A percentile compares a stretch with the other conserved stretches of the same genome.
Conservation (phyloP, 176 grass and related monocot genomes). For the Leersia perrieri region DNA sequence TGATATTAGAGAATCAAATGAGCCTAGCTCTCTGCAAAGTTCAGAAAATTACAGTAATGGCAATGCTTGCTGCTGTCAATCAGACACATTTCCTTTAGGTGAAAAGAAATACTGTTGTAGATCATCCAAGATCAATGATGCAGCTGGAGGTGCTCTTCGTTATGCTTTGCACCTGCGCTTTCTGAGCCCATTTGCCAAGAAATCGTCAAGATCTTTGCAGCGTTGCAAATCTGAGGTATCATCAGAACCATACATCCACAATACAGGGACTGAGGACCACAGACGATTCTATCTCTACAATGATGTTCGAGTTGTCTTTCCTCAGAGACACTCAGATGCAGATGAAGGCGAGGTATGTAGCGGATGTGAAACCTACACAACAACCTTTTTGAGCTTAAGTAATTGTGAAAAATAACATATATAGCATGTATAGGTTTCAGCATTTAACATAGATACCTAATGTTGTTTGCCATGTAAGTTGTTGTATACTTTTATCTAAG, state of each 20-base stretch:
- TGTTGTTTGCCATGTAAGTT: no score
- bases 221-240: conserved; percentile 59
- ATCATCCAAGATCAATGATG: conserved; percentile 64
- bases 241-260: conserved; percentile 21
- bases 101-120: conserved; percentile 42
- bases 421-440: not conserved
- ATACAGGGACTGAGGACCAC: conserved; percentile 27
- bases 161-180: conserved; percentile 97
- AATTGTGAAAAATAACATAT: not conserved
- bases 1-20: conserved; percentile 25
- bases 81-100: conserved; percentile 17
- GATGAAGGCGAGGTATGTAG: conserved; percentile 88
- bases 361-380: not conserved
- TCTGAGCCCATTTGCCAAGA: conserved; percentile 65
- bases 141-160: conserved; percentile 61
- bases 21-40: conserved; percentile 1
- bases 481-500: not conserved
- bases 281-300: conserved; percentile 91
- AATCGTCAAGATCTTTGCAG: conserved; percentile 57
- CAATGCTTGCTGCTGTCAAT: conserved; percentile 40
- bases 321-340: conserved; percentile 87
- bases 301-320: conserved; percentile 95
- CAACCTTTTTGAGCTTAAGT: not conserved
- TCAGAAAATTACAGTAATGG: conserved; percentile 23
- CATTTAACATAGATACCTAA: not conserved